Evolutionary conservation across 495 filamentous ascomycete genomes (phyloP).

Genomic region (Rostrohypoxylon terebratum): DNA sequence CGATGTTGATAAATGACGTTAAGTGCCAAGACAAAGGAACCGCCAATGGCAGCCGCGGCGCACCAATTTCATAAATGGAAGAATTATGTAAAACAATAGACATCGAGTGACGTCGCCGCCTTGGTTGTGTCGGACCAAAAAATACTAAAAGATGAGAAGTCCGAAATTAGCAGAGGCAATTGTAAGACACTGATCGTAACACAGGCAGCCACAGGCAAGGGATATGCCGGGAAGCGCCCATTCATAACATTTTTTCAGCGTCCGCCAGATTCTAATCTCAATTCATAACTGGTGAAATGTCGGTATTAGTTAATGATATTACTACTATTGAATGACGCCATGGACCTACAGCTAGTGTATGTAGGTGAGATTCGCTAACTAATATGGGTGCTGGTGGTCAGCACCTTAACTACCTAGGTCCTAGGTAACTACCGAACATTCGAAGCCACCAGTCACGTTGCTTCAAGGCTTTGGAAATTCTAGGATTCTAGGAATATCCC

Average conservation of each 20-base stretch:
- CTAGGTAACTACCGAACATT: background rate
- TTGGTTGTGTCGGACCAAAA: slow-evolving; percentile 11
- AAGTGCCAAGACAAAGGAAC: slow-evolving; percentile 35
- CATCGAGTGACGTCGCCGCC: slow-evolving; percentile 36
- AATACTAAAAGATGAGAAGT: background rate
- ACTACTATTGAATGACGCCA: slow-evolving; percentile 19
- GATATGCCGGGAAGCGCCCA: background rate
- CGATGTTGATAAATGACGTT: slow-evolving; percentile 27
- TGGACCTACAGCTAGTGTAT: slow-evolving; percentile 12
- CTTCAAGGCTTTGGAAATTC: background rate
- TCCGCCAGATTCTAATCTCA: background rate
- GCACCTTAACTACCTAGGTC: slow-evolving; percentile 8
- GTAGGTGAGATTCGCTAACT: background rate
- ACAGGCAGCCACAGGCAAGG: background rate
- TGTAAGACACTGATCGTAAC: background rate
- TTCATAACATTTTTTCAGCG: background rate
- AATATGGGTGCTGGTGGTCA: background rate
- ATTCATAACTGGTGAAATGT: background rate
- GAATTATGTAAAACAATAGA: slow-evolving; percentile 31
- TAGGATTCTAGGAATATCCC: background rate
- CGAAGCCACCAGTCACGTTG: background rate
- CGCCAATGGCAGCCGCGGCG: slow-evolving; percentile 22
- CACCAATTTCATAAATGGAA: slow-evolving; percentile 18
- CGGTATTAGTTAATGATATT: slow-evolving; percentile 8
- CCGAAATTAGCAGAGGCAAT: background rate